phyloP scores from a whole-genome alignment of 805 yeast genomes.

The Candida michaelii region DNA sequence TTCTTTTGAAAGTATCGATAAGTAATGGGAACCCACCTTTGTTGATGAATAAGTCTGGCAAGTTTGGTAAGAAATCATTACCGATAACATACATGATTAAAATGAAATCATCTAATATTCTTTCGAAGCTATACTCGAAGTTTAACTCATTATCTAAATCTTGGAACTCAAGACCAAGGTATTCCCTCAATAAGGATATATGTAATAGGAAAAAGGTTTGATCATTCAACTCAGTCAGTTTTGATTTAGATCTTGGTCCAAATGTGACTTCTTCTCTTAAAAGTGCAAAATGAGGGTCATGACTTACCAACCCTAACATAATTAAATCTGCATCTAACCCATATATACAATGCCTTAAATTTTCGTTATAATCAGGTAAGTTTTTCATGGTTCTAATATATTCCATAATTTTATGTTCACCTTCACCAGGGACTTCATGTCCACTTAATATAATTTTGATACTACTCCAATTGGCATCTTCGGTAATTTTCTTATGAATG shows the following conservation, averaged over 20 bases:
- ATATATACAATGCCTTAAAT: constrained; percentile 88
- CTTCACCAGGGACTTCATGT: constrained; percentile 97
- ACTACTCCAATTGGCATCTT: constrained; percentile 83
- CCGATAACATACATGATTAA: constrained; percentile 93
- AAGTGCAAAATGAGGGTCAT: constrained; percentile 93
- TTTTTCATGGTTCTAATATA: constrained; percentile 78
- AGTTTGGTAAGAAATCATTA: constrained; percentile 94
- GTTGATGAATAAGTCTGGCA: constrained; percentile 89
- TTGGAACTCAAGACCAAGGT: constrained; percentile 79
- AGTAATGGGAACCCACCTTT: constrained; percentile 96
- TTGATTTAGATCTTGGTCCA: constrained; percentile 51
- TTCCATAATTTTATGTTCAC: constrained; percentile 97
- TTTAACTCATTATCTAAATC: constrained; percentile 62
- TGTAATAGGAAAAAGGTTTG: constrained; percentile 85
- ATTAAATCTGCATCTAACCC: constrained; percentile 96
- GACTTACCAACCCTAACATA: constrained; percentile 87
- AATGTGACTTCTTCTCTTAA: constrained; percentile 94
- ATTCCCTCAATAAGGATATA: constrained; percentile 85
- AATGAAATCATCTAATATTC: constrained; percentile 88
- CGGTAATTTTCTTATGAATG: constrained; percentile 82
- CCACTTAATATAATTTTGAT: constrained; percentile 80
- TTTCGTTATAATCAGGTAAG: constrained; percentile 70
- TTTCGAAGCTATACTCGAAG: constrained; percentile 81
- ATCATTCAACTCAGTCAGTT: constrained; percentile 56
- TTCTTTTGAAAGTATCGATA: constrained; percentile 81